A percentile compares a stretch with the other conserved stretches of the same genome.
Evolutionary conservation across 2,329 filamentous ascomycete species (phyloP).

Genomic region (Penicillium hordei): DNA sequence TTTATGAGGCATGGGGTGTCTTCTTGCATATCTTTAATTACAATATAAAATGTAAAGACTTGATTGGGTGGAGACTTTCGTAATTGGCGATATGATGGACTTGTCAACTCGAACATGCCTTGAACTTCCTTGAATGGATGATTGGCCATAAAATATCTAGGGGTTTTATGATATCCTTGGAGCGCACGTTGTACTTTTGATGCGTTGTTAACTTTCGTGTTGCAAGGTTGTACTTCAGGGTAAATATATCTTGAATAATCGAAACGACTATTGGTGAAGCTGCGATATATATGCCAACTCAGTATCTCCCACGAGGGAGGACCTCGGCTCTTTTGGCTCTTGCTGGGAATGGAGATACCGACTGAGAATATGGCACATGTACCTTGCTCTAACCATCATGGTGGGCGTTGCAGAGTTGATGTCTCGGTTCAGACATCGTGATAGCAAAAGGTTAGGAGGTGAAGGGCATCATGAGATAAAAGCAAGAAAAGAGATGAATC

Average conservation of each 20-base stretch:
- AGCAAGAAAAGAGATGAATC: no score
- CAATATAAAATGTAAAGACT: neutral
- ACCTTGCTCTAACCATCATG: neutral
- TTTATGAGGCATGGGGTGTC: slow-evolving; percentile 15
- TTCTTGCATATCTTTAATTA: neutral
- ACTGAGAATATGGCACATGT: no score
- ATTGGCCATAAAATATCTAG: neutral
- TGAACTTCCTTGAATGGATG: neutral
- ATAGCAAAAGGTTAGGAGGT: neutral
- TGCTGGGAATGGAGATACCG: rapidly evolving
- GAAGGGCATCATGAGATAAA: neutral
- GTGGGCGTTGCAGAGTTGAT: no score
- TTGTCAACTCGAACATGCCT: no score
- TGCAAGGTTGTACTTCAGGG: neutral
- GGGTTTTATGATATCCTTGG: rapidly evolving
- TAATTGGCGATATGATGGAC: neutral
- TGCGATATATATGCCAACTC: neutral
- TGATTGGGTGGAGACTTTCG: neutral
- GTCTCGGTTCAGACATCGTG: no score
- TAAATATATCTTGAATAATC: neutral
- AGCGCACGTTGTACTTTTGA: rapidly evolving
- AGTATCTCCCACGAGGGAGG: no score
- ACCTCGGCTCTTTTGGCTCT: neutral
- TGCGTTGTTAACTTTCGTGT: no score
- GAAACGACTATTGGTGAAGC: no score